Base-by-base conservation (phyloP, 2,329 filamentous ascomycete species). In the Diaporthe citri region DNA sequence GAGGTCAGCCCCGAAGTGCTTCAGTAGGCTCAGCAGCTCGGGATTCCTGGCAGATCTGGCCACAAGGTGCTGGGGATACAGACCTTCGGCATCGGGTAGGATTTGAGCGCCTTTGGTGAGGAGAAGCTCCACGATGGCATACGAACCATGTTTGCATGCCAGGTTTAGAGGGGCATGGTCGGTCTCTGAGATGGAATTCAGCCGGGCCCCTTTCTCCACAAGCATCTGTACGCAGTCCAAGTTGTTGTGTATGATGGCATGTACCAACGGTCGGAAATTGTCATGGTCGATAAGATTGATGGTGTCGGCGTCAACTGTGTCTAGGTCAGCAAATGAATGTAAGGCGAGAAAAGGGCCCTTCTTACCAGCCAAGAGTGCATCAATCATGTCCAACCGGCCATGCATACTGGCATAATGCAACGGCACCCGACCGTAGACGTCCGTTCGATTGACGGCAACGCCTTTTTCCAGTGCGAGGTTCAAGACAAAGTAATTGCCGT, bases 321-420 rank as follows among this genome's bases (percentile, higher is more conserved):
- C 6, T 12, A 22, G 13, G 36, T 79, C 70, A 80, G 77, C 70
- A 70, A 71, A 59, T 25, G 10, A 59, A 34, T 17, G 31, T 3
- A 28, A 10, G 43, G 13, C 36, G 48, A 34, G 25, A 22, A 31
- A 2, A 4, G 22, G 12, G n/a, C 22, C 8, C 28, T 60, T 78
- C 83, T 80, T 84, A 92, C 91, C 91, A 77, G 89, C 86, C 69
- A 98, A 86, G 28, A 98, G 87, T 57, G 91, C 89, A 78, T 94
- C 90, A 39, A 97, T 90, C 91, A 97, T 95, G 72, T 94, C 93
- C 28, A 97, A 89, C 60, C 94, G 91, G 7, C 97, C 97, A 85
- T 98, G 95, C 90, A 98, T 96, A 82, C 95, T 97, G 20, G 97
- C 96, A 85, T 99, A 99, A 82, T 99, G 97, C 48, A 99, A 86